These are phyloP conservation scores for Tuber aestivum DNA, from an alignment of 495 filamentous ascomycete species.

Conservation along the genomic window DNA sequence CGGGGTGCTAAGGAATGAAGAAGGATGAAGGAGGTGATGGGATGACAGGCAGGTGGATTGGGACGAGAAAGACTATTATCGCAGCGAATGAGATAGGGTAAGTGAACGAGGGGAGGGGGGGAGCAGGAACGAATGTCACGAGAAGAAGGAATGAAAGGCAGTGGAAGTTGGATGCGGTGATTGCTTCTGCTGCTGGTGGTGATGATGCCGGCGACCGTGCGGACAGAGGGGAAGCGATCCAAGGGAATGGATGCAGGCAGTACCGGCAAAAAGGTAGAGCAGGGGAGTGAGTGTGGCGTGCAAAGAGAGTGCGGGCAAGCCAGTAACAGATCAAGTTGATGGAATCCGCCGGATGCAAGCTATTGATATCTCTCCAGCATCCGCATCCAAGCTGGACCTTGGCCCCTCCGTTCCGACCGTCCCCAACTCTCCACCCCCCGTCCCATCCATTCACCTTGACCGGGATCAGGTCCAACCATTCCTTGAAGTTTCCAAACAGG, in stretches of 20 bases:
- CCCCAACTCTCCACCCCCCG: background rate
- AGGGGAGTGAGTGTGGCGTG: background rate
- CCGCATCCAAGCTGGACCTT: conserved; percentile 2
- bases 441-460: background rate
- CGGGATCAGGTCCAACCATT: background rate
- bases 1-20: background rate
- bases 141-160: background rate
- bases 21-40: background rate
- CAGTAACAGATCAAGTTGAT: background rate
- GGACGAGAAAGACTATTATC: background rate
- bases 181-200: background rate
- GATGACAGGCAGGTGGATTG: background rate
- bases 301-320: background rate
- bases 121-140: background rate
- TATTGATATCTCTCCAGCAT: background rate
- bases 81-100: background rate
- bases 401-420: background rate
- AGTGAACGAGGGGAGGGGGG: background rate
- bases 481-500: background rate
- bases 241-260: background rate
- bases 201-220: background rate
- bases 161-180: background rate
- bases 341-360: background rate
- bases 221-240: conserved; percentile 1
- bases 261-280: background rate